Evolutionary conservation across 202 grass and related monocot species (phyloP).

Genomic region (Digitaria exilis): DNA sequence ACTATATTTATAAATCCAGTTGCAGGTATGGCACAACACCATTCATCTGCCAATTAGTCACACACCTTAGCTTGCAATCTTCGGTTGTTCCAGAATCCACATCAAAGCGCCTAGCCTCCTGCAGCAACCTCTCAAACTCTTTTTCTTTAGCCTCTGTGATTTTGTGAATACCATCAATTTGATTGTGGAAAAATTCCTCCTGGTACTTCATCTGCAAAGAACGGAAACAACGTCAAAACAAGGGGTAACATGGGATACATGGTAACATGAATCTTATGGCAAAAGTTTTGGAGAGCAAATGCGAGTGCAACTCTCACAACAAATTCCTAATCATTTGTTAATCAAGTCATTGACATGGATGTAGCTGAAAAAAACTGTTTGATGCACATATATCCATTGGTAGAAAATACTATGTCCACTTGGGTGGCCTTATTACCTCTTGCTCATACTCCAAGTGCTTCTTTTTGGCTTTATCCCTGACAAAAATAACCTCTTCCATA

Average conservation of each 20-base stretch:
- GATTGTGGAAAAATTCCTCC: constrained; percentile 79
- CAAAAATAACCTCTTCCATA: no score
- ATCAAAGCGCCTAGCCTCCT: constrained; percentile 63
- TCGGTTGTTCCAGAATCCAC: constrained; percentile 58
- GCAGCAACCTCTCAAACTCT: constrained; percentile 66
- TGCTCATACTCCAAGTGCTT: constrained; percentile 86
- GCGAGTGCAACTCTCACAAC: neutral
- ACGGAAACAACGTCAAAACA: constrained; percentile 26
- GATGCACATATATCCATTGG: neutral
- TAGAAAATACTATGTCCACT: neutral
- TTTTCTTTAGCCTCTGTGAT: constrained; percentile 70
- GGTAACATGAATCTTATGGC: neutral
- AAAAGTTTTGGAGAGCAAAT: neutral
- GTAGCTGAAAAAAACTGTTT: neutral
- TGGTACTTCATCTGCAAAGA: constrained; percentile 77
- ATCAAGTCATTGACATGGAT: neutral
- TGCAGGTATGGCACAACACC: neutral
- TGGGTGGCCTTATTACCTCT: constrained; percentile 56
- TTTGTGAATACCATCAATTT: constrained; percentile 78
- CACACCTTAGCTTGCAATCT: constrained; percentile 64
- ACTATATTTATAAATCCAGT: neutral
- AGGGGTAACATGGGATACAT: neutral
- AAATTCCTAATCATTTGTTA: constrained; percentile 9
- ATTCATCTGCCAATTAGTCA: neutral
- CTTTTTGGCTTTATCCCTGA: constrained; percentile 69